These are phyloP conservation scores for Gaertneriomyces sp. DNA, from an alignment of 192 early-diverging fungal species.

Conservation along the genomic window DNA sequence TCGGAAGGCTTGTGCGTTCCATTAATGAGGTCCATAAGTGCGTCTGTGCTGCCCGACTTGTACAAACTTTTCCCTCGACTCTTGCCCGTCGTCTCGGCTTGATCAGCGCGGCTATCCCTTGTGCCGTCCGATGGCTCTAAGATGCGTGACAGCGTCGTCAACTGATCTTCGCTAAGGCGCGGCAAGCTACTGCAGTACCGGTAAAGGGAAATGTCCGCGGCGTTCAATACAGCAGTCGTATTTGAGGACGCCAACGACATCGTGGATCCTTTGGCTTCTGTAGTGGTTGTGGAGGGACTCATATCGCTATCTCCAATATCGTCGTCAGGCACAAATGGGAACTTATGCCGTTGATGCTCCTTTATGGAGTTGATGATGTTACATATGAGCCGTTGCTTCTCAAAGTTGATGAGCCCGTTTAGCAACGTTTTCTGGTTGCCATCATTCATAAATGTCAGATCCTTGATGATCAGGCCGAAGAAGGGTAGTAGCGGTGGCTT, in stretches of 20 bases:
- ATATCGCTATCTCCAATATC: conserved; percentile 2
- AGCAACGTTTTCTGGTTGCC: conserved; percentile 27
- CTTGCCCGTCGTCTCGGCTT: background rate
- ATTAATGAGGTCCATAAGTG: conserved; percentile 1
- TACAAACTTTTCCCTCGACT: background rate
- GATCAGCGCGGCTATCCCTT: background rate
- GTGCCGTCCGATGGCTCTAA: conserved; percentile 24
- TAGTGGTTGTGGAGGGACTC: background rate
- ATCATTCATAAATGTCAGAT: conserved; percentile 39
- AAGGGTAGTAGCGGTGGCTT: conserved; percentile 36
- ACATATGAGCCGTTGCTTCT: conserved; percentile 28
- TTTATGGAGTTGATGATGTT: conserved; percentile 11
- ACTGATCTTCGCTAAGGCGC: conserved; percentile 26
- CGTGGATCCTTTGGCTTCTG: too few species aligned
- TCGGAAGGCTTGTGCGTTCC: background rate
- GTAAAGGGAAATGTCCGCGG: conserved; percentile 18
- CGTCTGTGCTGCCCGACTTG: background rate
- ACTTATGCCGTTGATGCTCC: conserved; percentile 21
- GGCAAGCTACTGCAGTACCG: conserved; percentile 30
- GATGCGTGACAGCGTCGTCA: conserved; percentile 18
- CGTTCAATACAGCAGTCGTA: too few species aligned
- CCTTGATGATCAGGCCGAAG: conserved; percentile 41
- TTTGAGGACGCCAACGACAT: too few species aligned
- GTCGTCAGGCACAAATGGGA: conserved; percentile 29
- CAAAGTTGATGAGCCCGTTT: conserved; percentile 35